These are phyloP conservation scores for Aspergillus conjunctus DNA, from an alignment of 495 filamentous ascomycete species.

Conservation along the genomic window DNA sequence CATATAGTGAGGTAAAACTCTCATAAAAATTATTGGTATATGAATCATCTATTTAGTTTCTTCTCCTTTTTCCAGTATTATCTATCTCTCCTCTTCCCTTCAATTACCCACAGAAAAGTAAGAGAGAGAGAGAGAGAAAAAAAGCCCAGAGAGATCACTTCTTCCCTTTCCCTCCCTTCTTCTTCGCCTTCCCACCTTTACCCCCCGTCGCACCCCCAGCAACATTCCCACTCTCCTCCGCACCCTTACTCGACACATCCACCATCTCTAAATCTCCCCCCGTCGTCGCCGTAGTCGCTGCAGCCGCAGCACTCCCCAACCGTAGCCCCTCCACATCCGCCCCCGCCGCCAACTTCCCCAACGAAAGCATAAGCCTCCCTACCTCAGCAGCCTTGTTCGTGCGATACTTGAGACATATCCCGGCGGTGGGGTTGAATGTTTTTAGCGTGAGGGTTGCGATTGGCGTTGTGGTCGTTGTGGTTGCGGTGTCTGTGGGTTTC, in stretches of 20 bases:
- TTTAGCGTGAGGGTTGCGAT: slow-evolving; percentile 78
- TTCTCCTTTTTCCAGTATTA: too few relatives aligned
- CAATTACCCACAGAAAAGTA: too few relatives aligned
- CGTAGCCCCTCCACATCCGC: slow-evolving; percentile 63
- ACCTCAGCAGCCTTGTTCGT: slow-evolving; percentile 93
- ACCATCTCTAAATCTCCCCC: slow-evolving; percentile 42
- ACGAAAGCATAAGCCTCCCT: slow-evolving; percentile 69
- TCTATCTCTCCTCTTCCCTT: too few relatives aligned
- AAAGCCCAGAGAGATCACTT: slow-evolving; percentile 22
- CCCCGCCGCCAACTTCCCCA: slow-evolving; percentile 66
- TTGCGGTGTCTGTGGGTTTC: slow-evolving; percentile 26
- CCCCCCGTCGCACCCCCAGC: slow-evolving; percentile 22
- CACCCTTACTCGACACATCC: slow-evolving; percentile 32
- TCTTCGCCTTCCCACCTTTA: slow-evolving; percentile 33
- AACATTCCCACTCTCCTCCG: slow-evolving; percentile 19
- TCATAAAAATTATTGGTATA: too few relatives aligned
- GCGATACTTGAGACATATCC: slow-evolving; percentile 83
- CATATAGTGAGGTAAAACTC: too few relatives aligned
- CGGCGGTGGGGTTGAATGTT: slow-evolving; percentile 82
- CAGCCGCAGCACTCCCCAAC: slow-evolving; percentile 33
- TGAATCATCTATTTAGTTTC: too few relatives aligned
- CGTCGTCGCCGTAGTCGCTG: background rate
- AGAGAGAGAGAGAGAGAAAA: background rate
- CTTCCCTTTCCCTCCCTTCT: slow-evolving; percentile 38
- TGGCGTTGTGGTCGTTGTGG: slow-evolving; percentile 32